Evolutionary conservation across 352 stramenopile species (phyloP), one percentile per base, ranked within the genome.

Genomic region (Pythium myriotylum): DNA sequence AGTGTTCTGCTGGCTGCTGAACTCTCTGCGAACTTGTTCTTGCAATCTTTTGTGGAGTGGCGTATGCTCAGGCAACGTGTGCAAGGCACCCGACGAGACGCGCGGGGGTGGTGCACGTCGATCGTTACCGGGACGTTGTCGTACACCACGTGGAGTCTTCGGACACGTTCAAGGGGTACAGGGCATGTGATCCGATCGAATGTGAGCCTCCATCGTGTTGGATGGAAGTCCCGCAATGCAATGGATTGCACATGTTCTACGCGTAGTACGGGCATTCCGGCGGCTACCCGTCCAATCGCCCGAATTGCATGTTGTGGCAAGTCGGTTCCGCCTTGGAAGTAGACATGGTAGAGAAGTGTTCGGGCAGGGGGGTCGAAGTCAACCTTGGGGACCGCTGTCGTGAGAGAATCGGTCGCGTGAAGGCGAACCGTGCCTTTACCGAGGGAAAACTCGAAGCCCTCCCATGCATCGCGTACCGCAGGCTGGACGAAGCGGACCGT

Each of bases 181-280:
- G 49, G 49, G 20, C 49, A 55, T 12, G 20, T 33, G 17, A 55
- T 46, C 32, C n/a, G 49, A n/a, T 43, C 77, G 43, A 85, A 88
- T 12, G 23, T 52, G 3, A 56, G 58, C 47, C 85, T 73, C 79
- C 74, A 88, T 22, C 10, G 58, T 29, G 51, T 58, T 35, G 85
- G 77, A 23, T 55, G 29, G 29, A 55, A 55, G 27, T 46, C 33
- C 19, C 29, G 26, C 1, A 55, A 2, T 4, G 29, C 49, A 32
- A 43, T 14, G 7, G 49, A 55, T 29, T 55, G 29, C 32, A 55
- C 32, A 16, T 10, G n/a, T 9, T 55, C 19, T 3, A 55, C 49
- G 29, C 29, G 29, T 10, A 35, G 29, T 10, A 35, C 29, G 5
- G 29, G 29, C 10, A 10, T 35, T 5, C 29, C 29, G 10, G 29